Base-by-base conservation (phyloP, 352 stramenopile species). In the Phytophthora aleatoria region DNA sequence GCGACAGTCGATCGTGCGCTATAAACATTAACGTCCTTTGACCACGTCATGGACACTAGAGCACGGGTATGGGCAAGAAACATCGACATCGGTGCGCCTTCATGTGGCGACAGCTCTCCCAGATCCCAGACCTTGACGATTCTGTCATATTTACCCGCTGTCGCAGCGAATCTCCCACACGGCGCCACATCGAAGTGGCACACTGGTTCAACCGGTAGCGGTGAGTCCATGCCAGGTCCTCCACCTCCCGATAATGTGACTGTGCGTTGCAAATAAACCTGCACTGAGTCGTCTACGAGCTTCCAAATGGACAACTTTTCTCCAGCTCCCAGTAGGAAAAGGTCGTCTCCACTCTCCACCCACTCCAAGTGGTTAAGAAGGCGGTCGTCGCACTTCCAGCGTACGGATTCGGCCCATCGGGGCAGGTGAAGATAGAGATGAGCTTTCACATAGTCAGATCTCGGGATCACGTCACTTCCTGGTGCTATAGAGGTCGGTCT, bases 231-330 rank as follows among this genome's bases (percentile, higher is more conserved):
- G 10, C 35, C 33, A 10, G 30, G 24, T 13, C 51, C 56, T 61
- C 50, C 61, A 20, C 57, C 61, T 6, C 61, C 39, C 10, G 59
- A 67, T 28, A 92, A 36, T 0, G 55, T 64, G 9, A 96, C 87
- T 65, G 74, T 89, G 9, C 83, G 77, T 61, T 94, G 87, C 31
- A 92, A 60, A 63, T 94, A 94, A 52, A 94, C 73, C 24, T 90
- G 75, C 26, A 89, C 87, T 0, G 83, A 79, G 52, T 96, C 87
- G 43, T 94, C 78, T 10, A 93, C 80, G 8, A 96, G 36, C 61
- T 93, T 94, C 85, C 86, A 96, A 41, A 92, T 79, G 16, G 81
- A 87, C 42, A 96, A 56, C 57, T 87, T 87, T 47, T 90, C 80
- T 7, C 83, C 87, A 2, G 69, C 81, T 30, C 81, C 87, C 36